A percentile compares a stretch with the other conserved stretches of the same genome.
These are phyloP conservation scores for Cercospora sp. DNA, from an alignment of 2,329 filamentous ascomycete genomes.

Conservation along the genomic window DNA sequence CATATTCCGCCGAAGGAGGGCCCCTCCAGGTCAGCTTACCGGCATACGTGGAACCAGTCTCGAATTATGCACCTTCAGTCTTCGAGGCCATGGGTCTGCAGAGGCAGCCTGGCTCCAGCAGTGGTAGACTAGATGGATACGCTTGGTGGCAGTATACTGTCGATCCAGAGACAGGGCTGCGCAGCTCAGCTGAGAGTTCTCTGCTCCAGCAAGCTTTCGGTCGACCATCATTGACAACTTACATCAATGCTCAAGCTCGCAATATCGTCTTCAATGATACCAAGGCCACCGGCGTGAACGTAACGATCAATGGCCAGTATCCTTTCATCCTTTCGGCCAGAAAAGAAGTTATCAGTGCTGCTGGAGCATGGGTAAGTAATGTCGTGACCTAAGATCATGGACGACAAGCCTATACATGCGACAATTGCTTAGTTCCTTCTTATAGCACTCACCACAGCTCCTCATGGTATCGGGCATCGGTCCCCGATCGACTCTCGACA, in stretches of 20 bases:
- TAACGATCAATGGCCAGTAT: constrained; percentile 30
- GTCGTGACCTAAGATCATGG: not conserved
- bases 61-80: constrained; percentile 33
- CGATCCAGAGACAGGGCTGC: constrained; percentile 32
- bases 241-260: constrained; percentile 37
- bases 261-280: constrained; percentile 37
- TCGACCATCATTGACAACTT: constrained; percentile 33
- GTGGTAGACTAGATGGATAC: constrained; percentile 28
- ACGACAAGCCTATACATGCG: not conserved
- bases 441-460: constrained; percentile 35
- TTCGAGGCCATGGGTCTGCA: constrained; percentile 33
- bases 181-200: constrained; percentile 31
- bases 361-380: constrained; percentile 26
- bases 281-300: constrained; percentile 30
- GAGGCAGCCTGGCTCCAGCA: constrained; percentile 34
- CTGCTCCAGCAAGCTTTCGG: constrained; percentile 29
- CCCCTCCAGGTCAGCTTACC: constrained; percentile 40
- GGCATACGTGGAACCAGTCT: constrained; percentile 33
- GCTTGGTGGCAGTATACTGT: constrained; percentile 35
- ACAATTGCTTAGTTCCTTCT: not conserved
- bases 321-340: constrained; percentile 33
- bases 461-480: constrained; percentile 37
- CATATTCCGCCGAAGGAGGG: constrained; percentile 28
- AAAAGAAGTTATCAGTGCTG: constrained; percentile 38
- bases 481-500: constrained; percentile 42